Conservation (phyloP, 805 yeast species). For the Starmerella asiatica region DNA sequence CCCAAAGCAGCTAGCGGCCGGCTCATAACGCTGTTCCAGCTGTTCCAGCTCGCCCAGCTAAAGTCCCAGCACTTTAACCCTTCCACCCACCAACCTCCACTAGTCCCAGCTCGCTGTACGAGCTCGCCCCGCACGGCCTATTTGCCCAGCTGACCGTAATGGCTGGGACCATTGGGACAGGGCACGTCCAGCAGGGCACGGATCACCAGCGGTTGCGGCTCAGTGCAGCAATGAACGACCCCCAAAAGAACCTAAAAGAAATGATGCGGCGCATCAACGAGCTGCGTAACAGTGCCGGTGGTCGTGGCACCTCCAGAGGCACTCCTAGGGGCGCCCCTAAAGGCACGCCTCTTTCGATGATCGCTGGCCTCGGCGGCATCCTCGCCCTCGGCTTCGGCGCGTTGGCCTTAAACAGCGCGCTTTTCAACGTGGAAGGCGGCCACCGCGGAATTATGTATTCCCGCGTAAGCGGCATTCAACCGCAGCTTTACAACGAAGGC, state of each 20-base stretch:
- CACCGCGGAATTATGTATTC: constrained; percentile 93
- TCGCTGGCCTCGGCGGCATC: constrained; percentile 53
- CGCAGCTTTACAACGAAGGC: constrained; percentile 78
- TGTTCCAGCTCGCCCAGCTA: too few species aligned
- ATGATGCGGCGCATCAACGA: constrained; percentile 13
- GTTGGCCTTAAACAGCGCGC: constrained; percentile 37
- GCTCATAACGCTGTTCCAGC: too few species aligned
- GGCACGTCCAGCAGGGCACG: too few species aligned
- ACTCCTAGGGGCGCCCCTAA: constrained; percentile 21
- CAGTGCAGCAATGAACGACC: constrained; percentile 8
- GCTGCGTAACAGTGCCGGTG: constrained; percentile 5
- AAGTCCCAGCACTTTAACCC: too few species aligned
- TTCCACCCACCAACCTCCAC: too few species aligned
- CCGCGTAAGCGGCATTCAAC: constrained; percentile 70
- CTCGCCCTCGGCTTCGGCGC: constrained; percentile 47
- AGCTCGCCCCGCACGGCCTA: too few species aligned
- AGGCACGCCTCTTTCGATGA: constrained; percentile 40
- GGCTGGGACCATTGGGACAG: too few species aligned
- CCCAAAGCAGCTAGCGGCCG: too few species aligned
- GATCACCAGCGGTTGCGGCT: background rate
- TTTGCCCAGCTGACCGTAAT: too few species aligned
- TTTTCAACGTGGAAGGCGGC: constrained; percentile 94
- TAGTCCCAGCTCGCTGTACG: too few species aligned
- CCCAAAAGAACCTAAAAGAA: constrained; percentile 18
- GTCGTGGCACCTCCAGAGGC: constrained; percentile 7